These are phyloP conservation scores for Thyridium curvatum DNA, from an alignment of 2,329 filamentous ascomycete genomes.

Conservation along the genomic window DNA sequence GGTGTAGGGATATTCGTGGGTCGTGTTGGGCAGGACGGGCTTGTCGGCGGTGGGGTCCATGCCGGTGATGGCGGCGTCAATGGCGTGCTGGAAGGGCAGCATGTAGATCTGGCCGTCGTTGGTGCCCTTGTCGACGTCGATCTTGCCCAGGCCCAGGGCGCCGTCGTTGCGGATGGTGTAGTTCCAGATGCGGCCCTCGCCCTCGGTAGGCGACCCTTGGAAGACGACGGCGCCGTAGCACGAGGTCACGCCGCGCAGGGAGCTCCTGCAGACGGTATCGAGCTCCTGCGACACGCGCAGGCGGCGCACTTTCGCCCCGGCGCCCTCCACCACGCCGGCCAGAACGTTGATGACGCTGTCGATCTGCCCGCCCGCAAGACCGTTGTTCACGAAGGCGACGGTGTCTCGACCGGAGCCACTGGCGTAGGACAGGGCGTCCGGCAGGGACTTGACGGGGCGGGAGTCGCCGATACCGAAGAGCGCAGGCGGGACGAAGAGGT, in stretches of 20 bases:
- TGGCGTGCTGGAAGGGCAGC: conserved; percentile 70
- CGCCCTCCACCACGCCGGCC: conserved; percentile 46
- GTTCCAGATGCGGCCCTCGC: conserved; percentile 65
- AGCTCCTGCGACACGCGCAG: conserved; percentile 19
- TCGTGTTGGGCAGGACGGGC: conserved; percentile 5
- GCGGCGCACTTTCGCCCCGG: conserved; percentile 37
- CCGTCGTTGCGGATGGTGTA: conserved; percentile 79
- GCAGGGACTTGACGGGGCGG: conserved; percentile 55
- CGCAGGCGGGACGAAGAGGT: conserved; percentile 75
- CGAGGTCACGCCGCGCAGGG: conserved; percentile 56
- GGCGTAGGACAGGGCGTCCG: conserved; percentile 54
- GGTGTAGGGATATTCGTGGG: conserved; percentile 70
- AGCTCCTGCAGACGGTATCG: conserved; percentile 46
- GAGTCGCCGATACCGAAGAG: conserved; percentile 65
- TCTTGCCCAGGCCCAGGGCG: conserved; percentile 55
- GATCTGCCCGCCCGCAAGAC: conserved; percentile 62
- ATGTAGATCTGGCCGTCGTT: conserved; percentile 73
- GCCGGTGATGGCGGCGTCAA: conserved; percentile 66
- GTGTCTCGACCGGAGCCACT: conserved; percentile 53
- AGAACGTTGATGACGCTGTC: conserved; percentile 62
- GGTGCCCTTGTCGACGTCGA: conserved; percentile 55
- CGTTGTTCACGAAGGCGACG: conserved; percentile 75
- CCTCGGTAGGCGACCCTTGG: conserved; percentile 67
- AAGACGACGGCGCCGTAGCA: conserved; percentile 73
- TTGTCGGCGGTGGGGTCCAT: conserved; percentile 11